A percentile compares a stretch with the other conserved stretches of the same genome.
phyloP scores from a whole-genome alignment of 2,329 filamentous ascomycete species.

The Ophiostoma piceae region DNA sequence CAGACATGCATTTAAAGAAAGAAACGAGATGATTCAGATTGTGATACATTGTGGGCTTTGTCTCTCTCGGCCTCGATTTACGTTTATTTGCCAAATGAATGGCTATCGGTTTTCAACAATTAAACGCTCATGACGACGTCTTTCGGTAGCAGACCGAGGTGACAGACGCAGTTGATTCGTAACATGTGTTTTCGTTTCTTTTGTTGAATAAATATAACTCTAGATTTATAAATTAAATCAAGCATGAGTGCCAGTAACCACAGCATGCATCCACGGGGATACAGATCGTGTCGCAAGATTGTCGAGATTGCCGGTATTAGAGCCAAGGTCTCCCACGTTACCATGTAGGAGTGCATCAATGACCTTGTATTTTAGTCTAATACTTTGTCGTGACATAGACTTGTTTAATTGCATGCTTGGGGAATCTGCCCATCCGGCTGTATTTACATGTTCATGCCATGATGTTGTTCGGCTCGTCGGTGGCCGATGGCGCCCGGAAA shows the following conservation, averaged over 20 bases:
- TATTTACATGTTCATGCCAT: background rate
- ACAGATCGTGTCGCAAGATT: background rate
- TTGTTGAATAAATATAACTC: background rate
- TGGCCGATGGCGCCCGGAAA: background rate
- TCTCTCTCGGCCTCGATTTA: background rate
- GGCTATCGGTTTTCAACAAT: background rate
- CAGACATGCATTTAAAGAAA: background rate
- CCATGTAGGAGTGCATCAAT: background rate
- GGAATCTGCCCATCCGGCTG: background rate
- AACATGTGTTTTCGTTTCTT: background rate
- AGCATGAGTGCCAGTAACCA: background rate
- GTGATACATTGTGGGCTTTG: background rate
- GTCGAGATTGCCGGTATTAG: conserved; percentile 7
- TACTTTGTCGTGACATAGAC: background rate
- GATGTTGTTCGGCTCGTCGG: background rate
- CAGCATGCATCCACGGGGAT: background rate
- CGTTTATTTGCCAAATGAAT: background rate
- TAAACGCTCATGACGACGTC: background rate
- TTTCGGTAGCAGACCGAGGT: conserved; percentile 1
- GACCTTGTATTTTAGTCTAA: background rate
- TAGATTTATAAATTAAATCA: background rate
- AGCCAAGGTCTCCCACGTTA: background rate
- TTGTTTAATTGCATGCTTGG: background rate
- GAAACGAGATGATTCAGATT: background rate
- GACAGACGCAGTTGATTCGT: background rate